A percentile compares a stretch with the other conserved stretches of the same genome.
Conservation (phyloP, 208 protist genomes). For the Balamuthia mandrillaris region DNA sequence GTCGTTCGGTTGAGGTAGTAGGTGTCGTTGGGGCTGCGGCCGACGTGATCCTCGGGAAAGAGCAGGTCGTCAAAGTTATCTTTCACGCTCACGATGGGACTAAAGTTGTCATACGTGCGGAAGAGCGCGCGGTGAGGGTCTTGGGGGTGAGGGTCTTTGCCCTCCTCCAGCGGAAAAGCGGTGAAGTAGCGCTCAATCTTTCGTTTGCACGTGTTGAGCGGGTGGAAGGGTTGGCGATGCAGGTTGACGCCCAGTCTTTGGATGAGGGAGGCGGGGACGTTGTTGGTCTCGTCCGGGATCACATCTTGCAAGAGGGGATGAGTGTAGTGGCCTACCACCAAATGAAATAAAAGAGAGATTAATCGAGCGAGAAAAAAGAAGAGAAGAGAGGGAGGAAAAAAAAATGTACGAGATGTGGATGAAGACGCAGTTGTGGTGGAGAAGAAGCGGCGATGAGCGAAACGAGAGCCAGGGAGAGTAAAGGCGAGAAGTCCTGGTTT, state of each 20-base stretch:
- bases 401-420: no score
- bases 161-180: no score
- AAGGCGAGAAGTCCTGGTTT: no score
- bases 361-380: background rate
- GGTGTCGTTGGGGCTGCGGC: constrained; percentile 63
- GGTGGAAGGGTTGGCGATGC: constrained; percentile 42
- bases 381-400: background rate
- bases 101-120: constrained; percentile 43
- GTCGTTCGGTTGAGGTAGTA: constrained; percentile 65
- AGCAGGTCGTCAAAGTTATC: constrained; percentile 73
- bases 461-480: no score
- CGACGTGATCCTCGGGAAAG: constrained; percentile 62
- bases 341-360: background rate
- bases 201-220: constrained; percentile 50
- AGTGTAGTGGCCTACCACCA: background rate
- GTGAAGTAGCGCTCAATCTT: constrained; percentile 56
- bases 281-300: background rate
- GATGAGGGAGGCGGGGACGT: constrained; percentile 11
- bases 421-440: no score
- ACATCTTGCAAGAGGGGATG: background rate
- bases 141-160: background rate
- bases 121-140: constrained; percentile 40
- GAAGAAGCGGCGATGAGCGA: no score
- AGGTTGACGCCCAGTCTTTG: constrained; percentile 34
- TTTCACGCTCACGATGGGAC: constrained; percentile 28